Evolutionary conservation across 495 filamentous ascomycete genomes (phyloP).

Genomic region (Neurospora sp.): DNA sequence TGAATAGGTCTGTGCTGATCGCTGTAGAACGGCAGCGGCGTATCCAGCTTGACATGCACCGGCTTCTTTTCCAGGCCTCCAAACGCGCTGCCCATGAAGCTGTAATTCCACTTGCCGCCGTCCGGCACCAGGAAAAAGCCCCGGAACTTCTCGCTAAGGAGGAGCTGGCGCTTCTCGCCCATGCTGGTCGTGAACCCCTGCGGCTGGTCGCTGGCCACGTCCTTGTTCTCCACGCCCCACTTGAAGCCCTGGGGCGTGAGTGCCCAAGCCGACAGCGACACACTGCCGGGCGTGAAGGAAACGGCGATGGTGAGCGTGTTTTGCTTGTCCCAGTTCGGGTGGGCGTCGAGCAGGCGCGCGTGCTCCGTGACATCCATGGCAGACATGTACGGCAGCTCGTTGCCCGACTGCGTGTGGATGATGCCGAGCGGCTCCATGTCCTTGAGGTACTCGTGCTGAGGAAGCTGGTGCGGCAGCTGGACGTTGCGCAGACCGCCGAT

Average conservation of each 20-base stretch:
- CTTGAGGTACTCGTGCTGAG: conserved; percentile 85
- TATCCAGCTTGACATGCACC: conserved; percentile 87
- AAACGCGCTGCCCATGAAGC: conserved; percentile 90
- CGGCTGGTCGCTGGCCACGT: conserved; percentile 81
- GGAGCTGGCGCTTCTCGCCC: conserved; percentile 90
- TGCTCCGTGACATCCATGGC: conserved; percentile 91
- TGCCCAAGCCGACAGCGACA: conserved; percentile 86
- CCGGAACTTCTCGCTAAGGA: conserved; percentile 83
- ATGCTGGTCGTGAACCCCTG: conserved; percentile 86
- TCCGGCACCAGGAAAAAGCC: conserved; percentile 96
- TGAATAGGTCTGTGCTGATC: conserved; percentile 88
- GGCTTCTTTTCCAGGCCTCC: conserved; percentile 78
- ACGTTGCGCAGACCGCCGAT: conserved; percentile 89
- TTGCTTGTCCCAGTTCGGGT: conserved; percentile 85
- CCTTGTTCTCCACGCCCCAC: conserved; percentile 96
- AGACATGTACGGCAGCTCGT: conserved; percentile 93
- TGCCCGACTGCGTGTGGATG: conserved; percentile 91
- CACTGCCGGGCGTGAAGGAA: conserved; percentile 96
- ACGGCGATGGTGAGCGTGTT: conserved; percentile 88
- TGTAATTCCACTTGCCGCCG: conserved; percentile 90
- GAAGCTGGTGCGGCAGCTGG: conserved; percentile 82
- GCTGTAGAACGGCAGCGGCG: conserved; percentile 82
- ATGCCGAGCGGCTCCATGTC: conserved; percentile 85
- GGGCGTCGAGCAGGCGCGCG: conserved; percentile 73
- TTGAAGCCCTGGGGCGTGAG: conserved; percentile 88